A percentile compares a stretch with the other conserved stretches of the same genome.
Conservation (phyloP, 139 green algal species). For the Coelastrella sp. region DNA sequence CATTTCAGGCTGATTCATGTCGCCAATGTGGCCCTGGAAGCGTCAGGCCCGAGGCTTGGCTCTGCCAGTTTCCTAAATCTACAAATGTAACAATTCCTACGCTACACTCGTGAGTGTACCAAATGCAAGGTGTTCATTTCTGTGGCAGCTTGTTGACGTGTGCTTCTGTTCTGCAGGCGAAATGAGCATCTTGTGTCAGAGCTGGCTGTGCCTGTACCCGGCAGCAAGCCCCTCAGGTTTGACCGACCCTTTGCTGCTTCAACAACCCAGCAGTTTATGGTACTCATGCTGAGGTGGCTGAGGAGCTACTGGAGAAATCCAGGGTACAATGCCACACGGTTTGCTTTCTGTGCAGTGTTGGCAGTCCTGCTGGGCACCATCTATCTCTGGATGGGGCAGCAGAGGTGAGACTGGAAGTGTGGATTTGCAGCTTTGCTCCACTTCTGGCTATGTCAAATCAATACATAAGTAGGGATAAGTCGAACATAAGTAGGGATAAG, state of each 20-base stretch:
- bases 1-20: no score
- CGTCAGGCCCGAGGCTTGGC: no score
- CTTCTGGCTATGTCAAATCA: no score
- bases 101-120: no score
- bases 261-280: constrained; percentile 21
- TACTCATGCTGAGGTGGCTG: constrained; percentile 25
- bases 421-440: not conserved
- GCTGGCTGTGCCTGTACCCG: not conserved
- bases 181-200: not conserved
- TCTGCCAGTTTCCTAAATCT: no score
- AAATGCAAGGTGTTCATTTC: no score
- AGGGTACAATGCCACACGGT: constrained; percentile 30
- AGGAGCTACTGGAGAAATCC: constrained; percentile 48
- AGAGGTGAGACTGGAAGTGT: constrained; percentile 16
- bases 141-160: not conserved
- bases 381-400: constrained; percentile 26
- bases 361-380: constrained; percentile 15
- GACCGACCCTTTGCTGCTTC: constrained; percentile 26
- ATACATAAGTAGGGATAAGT: no score
- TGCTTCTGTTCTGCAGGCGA: not conserved
- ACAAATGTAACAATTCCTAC: no score
- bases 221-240: constrained; percentile 28
- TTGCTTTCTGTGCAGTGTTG: constrained; percentile 30
- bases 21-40: no score
- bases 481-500: no score